Base-by-base conservation (phyloP, 2,329 filamentous ascomycete genomes). In the Colletotrichum viniferum region DNA sequence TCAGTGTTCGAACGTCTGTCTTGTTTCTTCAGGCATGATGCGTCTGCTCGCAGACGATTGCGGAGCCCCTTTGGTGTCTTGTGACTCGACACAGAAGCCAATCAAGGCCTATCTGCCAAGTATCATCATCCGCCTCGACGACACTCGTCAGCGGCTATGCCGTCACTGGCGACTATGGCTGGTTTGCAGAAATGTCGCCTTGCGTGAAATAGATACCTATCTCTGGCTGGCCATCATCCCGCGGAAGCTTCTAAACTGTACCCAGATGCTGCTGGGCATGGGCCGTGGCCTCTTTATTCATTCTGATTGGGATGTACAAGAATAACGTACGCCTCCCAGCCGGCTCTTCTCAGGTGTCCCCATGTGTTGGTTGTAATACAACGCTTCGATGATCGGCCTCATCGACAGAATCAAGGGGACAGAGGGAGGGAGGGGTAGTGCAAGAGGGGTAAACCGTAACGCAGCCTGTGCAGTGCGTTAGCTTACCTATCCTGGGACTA, bases 31-130 rank as follows among this genome's bases (percentile, higher is more conserved):
- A 66, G 28, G 34, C 68, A 71, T 66, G 43, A 32, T 66, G 52
- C 61, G 26, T 55, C 32, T 52, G 24, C 62, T 65, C 34, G 43
- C 62, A 60, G 18, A 68, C 34, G 56, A 68, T 64, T 75, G 73
- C 69, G 73, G 69, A 69, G 56, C 58, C 69, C 8, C 18, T 26
- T 26, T 34, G 18, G 12, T 63, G 63, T 75, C 73, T 68, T 64
- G 73, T 75, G 73, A 75, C 73, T 73, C n/a, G 63, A 24, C 14
- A 34, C 24, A 64, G 34, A 68, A 36, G 30, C 73, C 73, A 73
- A 75, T 75, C 73, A 68, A 28, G 43, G 58, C 18, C 26, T 55
- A 34, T 32, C 34, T 16, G 56, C 64, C 63, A 60, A 36, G 21
- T 38, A 26, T 52, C 43, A 58, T 60, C 63, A 64, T 69, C 38